These are phyloP conservation scores for Podaxis sp. DNA, from an alignment of 768 basidiomycete genomes.

Conservation along the genomic window DNA sequence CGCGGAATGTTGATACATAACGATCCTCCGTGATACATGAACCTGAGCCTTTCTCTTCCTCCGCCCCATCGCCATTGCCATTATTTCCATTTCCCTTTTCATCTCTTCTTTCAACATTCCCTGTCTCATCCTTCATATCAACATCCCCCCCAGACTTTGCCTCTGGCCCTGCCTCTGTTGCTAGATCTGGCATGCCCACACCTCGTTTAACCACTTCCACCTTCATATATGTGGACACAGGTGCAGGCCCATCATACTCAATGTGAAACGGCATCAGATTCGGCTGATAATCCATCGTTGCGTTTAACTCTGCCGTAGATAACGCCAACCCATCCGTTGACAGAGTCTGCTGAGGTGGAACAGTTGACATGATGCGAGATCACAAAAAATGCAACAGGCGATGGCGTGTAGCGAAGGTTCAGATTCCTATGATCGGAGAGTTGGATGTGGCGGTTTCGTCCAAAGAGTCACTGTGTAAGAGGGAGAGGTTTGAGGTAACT, in stretches of 20 bases:
- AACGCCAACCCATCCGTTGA: not conserved
- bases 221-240: constrained; percentile 67
- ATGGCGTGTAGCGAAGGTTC: too few relatives aligned
- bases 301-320: not conserved
- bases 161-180: not conserved
- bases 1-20: constrained; percentile 62
- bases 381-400: too few relatives aligned
- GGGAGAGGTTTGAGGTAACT: too few relatives aligned
- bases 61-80: too few relatives aligned
- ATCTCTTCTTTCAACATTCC: not conserved
- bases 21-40: not conserved
- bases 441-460: too few relatives aligned
- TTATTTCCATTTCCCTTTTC: too few relatives aligned
- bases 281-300: constrained; percentile 37
- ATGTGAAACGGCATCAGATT: constrained; percentile 85
- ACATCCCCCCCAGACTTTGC: not conserved
- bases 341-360: too few relatives aligned
- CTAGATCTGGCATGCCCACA: constrained; percentile 1
- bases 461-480: too few relatives aligned
- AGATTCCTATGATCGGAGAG: too few relatives aligned
- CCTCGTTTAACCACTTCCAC: constrained; percentile 7
- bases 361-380: too few relatives aligned
- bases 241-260: constrained; percentile 63
- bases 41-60: too few relatives aligned
- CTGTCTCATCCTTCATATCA: not conserved